phyloP scores from a whole-genome alignment of 208 protist genomes.

The Leishmania major region DNA sequence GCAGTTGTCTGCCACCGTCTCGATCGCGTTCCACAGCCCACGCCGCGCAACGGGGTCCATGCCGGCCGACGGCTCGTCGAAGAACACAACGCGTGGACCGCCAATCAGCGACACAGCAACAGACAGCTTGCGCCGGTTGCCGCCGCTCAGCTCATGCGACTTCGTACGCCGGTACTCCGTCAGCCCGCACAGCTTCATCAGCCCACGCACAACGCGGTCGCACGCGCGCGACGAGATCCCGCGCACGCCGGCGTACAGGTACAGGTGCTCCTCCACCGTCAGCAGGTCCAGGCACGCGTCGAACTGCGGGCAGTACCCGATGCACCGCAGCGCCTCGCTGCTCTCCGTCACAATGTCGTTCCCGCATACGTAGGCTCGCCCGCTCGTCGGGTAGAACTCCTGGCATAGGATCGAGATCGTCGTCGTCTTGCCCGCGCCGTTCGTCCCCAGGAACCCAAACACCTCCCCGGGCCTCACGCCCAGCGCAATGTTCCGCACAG shows the following conservation, averaged over 20 bases:
- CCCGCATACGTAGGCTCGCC: constrained; percentile 57
- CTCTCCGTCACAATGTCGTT: constrained; percentile 58
- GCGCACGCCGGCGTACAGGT: constrained; percentile 37
- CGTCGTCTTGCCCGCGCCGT: constrained; percentile 90
- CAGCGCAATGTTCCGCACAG: constrained; percentile 72
- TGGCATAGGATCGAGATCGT: constrained; percentile 83
- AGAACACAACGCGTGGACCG: constrained; percentile 68
- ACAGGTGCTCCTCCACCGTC: constrained; percentile 87
- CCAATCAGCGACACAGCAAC: constrained; percentile 85
- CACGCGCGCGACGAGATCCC: constrained; percentile 20
- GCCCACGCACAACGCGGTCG: constrained; percentile 32
- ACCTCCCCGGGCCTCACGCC: constrained; percentile 70
- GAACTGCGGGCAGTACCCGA: constrained; percentile 95
- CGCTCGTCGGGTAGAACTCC: constrained; percentile 67
- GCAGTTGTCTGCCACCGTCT: constrained; percentile 62
- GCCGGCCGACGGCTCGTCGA: constrained; percentile 91
- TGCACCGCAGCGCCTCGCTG: constrained; percentile 44
- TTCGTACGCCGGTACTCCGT: constrained; percentile 33
- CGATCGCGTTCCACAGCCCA: constrained; percentile 76
- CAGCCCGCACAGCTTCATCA: constrained; percentile 53
- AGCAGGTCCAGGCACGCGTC: constrained; percentile 90
- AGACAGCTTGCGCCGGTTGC: constrained; percentile 87
- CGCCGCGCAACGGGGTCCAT: constrained; percentile 88
- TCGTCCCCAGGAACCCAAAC: constrained; percentile 90
- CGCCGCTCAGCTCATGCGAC: constrained; percentile 61